Evolutionary conservation across 768 basidiomycete genomes (phyloP).

Genomic region (Lanmaoa rubissima): DNA sequence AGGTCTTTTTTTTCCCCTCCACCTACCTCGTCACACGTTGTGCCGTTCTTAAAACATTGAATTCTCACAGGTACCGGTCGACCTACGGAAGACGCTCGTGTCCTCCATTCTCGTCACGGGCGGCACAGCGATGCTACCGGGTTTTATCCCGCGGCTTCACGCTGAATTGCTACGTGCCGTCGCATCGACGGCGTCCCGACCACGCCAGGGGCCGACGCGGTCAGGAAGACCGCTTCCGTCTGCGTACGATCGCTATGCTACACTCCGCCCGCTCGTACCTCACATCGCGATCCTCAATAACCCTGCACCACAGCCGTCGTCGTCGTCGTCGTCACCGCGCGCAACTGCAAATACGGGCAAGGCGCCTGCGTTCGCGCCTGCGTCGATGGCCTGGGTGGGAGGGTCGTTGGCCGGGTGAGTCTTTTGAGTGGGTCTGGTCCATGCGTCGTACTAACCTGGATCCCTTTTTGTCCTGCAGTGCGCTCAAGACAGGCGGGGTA

Average conservation of each 20-base stretch:
- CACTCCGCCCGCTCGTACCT: conserved; percentile 66
- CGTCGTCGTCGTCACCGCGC: conserved; percentile 45
- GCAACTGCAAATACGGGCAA: conserved; percentile 69
- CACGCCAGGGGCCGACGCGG: conserved; percentile 35
- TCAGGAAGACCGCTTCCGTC: conserved; percentile 43
- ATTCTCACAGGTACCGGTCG: conserved; percentile 72
- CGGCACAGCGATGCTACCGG: conserved; percentile 89
- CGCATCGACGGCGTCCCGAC: conserved; percentile 35
- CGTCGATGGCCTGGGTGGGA: conserved; percentile 86
- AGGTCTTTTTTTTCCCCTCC: conserved; percentile 40
- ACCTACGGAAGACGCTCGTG: conserved; percentile 81
- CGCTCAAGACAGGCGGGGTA: conserved; percentile 81
- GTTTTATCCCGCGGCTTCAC: conserved; percentile 89
- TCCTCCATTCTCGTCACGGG: conserved; percentile 85
- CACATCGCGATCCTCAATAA: conserved; percentile 86
- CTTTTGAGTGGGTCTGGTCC: not conserved
- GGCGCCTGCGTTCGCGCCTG: conserved; percentile 85
- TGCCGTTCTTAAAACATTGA: not conserved
- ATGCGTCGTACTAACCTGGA: not conserved
- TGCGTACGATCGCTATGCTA: conserved; percentile 70
- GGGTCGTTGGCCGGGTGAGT: conserved; percentile 89
- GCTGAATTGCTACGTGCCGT: conserved; percentile 69
- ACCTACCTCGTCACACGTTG: not conserved
- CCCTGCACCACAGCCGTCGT: conserved; percentile 56
- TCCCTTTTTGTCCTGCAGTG: conserved; percentile 37